These are phyloP conservation scores for Phialocephala sp. DNA, from an alignment of 2,329 filamentous ascomycete species.

Conservation along the genomic window DNA sequence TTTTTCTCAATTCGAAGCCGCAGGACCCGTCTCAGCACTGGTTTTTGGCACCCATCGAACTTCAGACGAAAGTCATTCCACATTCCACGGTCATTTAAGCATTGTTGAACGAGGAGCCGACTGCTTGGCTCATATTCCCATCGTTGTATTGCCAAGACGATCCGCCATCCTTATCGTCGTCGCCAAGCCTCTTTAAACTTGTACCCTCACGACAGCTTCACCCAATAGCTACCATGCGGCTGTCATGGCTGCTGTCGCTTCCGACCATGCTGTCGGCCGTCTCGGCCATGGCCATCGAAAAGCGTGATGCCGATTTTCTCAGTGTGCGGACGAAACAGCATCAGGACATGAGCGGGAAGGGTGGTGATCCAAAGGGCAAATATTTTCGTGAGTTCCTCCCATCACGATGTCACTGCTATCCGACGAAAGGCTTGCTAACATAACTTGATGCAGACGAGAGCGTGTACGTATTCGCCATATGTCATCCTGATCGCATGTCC, in stretches of 20 bases:
- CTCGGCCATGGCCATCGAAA: slow-evolving; percentile 38
- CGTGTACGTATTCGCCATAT: slow-evolving; percentile 34
- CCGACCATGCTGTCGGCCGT: slow-evolving; percentile 31
- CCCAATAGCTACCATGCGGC: slow-evolving; percentile 35
- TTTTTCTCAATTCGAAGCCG: not conserved
- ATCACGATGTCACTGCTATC: slow-evolving; percentile 19
- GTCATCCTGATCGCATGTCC: not conserved
- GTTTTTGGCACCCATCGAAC: not conserved
- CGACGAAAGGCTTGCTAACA: slow-evolving; percentile 25
- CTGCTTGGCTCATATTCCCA: not conserved
- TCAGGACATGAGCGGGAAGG: slow-evolving; percentile 42
- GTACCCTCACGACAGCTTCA: slow-evolving; percentile 9
- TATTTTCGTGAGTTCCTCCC: slow-evolving; percentile 46
- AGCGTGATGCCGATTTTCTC: slow-evolving; percentile 42
- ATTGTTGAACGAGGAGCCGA: not conserved
- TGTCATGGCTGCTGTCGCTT: slow-evolving; percentile 37
- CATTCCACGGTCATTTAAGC: no score
- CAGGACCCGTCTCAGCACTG: not conserved
- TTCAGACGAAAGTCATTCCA: not conserved
- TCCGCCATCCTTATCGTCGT: slow-evolving; percentile 2
- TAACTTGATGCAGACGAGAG: slow-evolving; percentile 37
- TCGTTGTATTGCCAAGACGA: slow-evolving; percentile 10
- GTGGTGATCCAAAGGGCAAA: slow-evolving; percentile 43
- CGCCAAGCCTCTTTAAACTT: slow-evolving; percentile 5
- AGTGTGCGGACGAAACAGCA: slow-evolving; percentile 39